These are phyloP conservation scores for Nicotiana tabacum DNA, from an alignment of 257 asterid genomes.

Conservation along the genomic window DNA sequence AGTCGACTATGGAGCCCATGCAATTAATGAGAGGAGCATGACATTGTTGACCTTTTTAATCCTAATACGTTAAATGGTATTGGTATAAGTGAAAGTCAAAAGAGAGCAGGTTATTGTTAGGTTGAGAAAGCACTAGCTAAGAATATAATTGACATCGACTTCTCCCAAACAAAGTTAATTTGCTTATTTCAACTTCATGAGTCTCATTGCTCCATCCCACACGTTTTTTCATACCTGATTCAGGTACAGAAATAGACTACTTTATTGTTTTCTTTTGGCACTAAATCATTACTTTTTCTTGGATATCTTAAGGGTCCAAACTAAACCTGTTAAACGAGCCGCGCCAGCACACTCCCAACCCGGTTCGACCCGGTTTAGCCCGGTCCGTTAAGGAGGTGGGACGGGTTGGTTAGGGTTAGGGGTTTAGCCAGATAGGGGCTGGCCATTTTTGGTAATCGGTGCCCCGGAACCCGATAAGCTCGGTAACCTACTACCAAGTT, in stretches of 20 bases:
- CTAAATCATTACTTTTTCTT: neutral
- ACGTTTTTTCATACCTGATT: neutral
- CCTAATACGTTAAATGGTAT: neutral
- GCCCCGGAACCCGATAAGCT: no score
- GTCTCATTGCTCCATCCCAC: neutral
- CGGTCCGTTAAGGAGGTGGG: no score
- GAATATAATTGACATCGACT: conserved; percentile 8
- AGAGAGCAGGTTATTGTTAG: conserved; percentile 24
- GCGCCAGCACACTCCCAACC: no score
- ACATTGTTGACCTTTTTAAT: conserved; percentile 10
- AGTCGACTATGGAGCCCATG: neutral
- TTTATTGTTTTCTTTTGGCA: neutral
- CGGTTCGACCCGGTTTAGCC: no score
- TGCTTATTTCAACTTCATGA: neutral
- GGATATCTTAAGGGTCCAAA: neutral
- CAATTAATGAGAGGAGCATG: conserved; percentile 1
- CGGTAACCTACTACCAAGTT: no score
- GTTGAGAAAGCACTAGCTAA: conserved; percentile 14
- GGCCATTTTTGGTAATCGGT: no score
- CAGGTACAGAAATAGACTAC: neutral
- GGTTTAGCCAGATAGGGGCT: no score
- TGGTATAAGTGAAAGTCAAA: conserved; percentile 7
- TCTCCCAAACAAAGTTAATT: neutral
- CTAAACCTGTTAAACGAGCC: no score
- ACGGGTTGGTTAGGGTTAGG: no score